A percentile compares a stretch with the other conserved stretches of the same genome.
Evolutionary conservation across 495 filamentous ascomycete species (phyloP).

Genomic region (Neurospora sp.): DNA sequence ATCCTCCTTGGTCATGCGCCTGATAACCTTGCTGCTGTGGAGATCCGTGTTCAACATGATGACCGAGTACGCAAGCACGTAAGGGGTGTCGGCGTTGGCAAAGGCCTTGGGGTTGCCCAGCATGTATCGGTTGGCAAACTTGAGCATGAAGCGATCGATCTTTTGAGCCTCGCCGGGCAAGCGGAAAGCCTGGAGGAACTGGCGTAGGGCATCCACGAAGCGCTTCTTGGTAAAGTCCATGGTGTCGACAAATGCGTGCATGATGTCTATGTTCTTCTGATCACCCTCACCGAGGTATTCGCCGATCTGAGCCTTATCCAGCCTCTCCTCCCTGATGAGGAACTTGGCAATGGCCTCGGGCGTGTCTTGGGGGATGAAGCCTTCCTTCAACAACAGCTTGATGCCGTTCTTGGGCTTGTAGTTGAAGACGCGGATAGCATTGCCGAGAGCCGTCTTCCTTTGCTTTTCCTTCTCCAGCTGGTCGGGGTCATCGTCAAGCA

Average conservation of each 20-base stretch:
- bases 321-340: constrained; percentile 57
- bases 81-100: constrained; percentile 95
- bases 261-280: constrained; percentile 82
- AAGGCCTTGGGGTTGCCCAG: constrained; percentile 94
- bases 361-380: constrained; percentile 68
- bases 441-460: constrained; percentile 80
- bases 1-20: constrained; percentile 87
- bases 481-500: constrained; percentile 78
- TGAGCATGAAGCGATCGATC: constrained; percentile 99
- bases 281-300: constrained; percentile 95
- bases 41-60: constrained; percentile 96
- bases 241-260: constrained; percentile 93
- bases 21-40: constrained; percentile 79
- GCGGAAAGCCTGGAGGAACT: constrained; percentile 91
- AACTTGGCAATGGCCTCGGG: constrained; percentile 82
- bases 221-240: constrained; percentile 94
- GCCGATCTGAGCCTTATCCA: constrained; percentile 87
- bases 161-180: constrained; percentile 96
- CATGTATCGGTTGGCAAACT: constrained; percentile 94
- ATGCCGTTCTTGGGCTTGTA: constrained; percentile 95
- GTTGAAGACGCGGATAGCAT: constrained; percentile 88
- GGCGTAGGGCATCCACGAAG: constrained; percentile 84
- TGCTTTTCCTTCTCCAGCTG: constrained; percentile 90
- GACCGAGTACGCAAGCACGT: constrained; percentile 90
- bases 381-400: constrained; percentile 69